Evolutionary conservation across 306 rosid species (phyloP).

Genomic region (Crotalaria pallida): DNA sequence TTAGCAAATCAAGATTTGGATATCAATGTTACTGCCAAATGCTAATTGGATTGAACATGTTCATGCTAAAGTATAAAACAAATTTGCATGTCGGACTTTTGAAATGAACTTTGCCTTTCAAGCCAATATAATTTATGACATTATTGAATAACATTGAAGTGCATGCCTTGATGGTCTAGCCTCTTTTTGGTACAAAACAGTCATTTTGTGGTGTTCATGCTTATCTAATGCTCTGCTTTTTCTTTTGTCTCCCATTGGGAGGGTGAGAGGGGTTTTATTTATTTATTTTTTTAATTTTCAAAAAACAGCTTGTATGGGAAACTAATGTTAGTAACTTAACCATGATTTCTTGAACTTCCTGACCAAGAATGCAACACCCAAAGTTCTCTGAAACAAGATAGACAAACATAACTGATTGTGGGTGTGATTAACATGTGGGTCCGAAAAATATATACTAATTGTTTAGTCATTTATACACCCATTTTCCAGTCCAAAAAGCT

Average conservation of each 20-base stretch:
- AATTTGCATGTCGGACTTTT: neutral
- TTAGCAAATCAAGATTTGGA: neutral
- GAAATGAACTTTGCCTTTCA: slow-evolving; percentile 8
- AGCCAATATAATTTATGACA: neutral
- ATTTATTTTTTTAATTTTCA: too few relatives aligned
- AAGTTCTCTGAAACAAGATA: neutral
- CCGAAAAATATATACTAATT: neutral
- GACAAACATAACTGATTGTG: neutral
- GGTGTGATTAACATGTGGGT: neutral
- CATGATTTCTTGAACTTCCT: neutral
- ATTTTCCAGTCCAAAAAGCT: neutral
- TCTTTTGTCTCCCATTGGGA: neutral
- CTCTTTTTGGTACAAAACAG: neutral
- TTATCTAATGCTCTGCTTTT: neutral
- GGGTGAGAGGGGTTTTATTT: neutral
- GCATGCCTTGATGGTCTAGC: slow-evolving; percentile 4
- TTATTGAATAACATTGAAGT: neutral
- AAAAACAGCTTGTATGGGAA: neutral
- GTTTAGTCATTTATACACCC: neutral
- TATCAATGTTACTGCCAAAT: neutral
- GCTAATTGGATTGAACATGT: neutral
- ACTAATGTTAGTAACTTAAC: neutral
- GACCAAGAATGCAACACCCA: neutral
- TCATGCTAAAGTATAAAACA: neutral
- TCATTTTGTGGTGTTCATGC: neutral